Base-by-base conservation (phyloP, 106 monocot species). In the Narthecium ossifragum region DNA sequence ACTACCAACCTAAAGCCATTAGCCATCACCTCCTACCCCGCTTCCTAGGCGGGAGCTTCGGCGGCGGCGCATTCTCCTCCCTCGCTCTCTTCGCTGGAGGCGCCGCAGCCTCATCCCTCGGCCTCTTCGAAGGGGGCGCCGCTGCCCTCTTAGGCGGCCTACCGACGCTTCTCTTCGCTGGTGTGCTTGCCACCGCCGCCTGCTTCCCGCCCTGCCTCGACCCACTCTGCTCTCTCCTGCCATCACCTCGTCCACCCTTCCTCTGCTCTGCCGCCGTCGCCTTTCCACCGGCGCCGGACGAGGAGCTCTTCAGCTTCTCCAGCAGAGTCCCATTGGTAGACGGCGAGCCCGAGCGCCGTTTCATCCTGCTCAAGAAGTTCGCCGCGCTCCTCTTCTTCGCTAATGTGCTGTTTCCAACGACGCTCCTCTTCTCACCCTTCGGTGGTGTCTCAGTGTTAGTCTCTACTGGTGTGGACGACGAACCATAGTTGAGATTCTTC, bases 361-460 rank as follows among this genome's bases (percentile, higher is more conserved):
- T 86, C 71, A 86, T 53, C 49, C 86, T 73, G 34, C 68, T 70
- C 4, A 86, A 45, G 55, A 86, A 86, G 18, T 50, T 53, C 14
- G 70, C 78, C 9, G 81, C 86, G 34, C 69, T 70, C 21, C 74
- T 54, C 65, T 86, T 86, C 64, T 86, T 86, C 4, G 78, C 48
- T 0, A 46, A 43, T 22, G 71, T 26, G 12, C 26, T 32, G 7
- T 32, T 20, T 13, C 27, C 51, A 24, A 49, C 55, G 47, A 31
- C 31, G n/a, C 57, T 72, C 54, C 74, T 81, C 80, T 67, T 77
- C 18, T 69, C 59, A 13, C 59, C 23, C 34, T 61, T 66, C 18
- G 22, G 17, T 13, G 21, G 26, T 34, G 32, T 33, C 39, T 51
- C 7, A 40, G 27, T 5, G 20, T 66, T 0, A 27, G 28, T 5